Evolutionary conservation across 2,329 filamentous ascomycete genomes (phyloP).

Genomic region (Trichophyton rubrum): DNA sequence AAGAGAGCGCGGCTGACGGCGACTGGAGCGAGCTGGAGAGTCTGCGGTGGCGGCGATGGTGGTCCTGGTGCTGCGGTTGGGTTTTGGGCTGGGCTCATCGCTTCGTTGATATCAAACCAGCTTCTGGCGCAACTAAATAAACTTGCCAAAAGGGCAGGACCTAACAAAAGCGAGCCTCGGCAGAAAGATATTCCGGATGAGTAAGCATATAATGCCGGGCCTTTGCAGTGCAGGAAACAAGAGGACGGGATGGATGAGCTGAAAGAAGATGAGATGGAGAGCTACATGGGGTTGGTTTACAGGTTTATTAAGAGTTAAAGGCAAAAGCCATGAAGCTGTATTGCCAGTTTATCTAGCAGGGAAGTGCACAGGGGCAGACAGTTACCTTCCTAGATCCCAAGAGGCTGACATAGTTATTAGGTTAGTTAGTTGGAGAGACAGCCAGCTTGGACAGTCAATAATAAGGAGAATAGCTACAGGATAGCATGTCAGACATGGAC

Average conservation of each 20-base stretch:
- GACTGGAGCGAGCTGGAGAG: neutral
- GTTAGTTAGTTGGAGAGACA: no score
- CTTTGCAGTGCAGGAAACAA: no score
- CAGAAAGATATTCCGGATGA: neutral
- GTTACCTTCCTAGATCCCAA: no score
- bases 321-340: no score
- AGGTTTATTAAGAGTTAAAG: no score
- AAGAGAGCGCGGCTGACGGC: neutral
- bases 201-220: no score
- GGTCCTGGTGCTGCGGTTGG: neutral
- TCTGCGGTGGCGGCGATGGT: neutral
- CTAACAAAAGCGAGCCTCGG: neutral
- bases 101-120: neutral
- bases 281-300: no score
- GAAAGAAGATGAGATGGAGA: neutral
- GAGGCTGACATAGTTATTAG: no score
- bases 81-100: neutral
- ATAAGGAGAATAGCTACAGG: neutral
- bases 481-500: neutral
- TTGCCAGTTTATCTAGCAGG: no score
- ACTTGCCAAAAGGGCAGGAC: neutral
- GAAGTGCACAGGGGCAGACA: no score
- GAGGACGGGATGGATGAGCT: neutral
- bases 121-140: neutral
- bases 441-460: neutral